Evolutionary conservation across 805 yeast species (phyloP), one percentile per base, ranked within the genome.

Genomic region (Cyberlindnera xishuangbannaensis): DNA sequence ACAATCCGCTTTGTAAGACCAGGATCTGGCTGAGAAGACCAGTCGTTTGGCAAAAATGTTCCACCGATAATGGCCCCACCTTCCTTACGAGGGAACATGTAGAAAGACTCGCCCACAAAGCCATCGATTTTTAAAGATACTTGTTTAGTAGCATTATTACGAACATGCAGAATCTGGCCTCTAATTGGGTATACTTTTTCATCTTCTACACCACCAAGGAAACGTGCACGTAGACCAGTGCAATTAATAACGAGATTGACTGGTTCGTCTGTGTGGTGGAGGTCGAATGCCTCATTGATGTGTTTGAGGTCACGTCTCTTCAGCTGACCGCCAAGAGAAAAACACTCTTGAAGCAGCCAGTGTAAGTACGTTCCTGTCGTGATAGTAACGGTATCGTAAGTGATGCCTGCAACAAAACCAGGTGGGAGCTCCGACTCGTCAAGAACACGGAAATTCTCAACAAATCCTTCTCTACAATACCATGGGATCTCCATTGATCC

Each of bases 21-120:
- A 3, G 51, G 47, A 42, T 76, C 78, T 26, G 61, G 58, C 4
- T 44, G 47, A 0, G 52, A 40, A 6, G 55, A 48, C 56, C 61
- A 62, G 18, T 59, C 50, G 25, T 55, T 45, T 11, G 48, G 41
- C 10, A 43, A 31, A 34, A 51, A 52, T 12, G 60, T 46, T 9
- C 86, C 87, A 3, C 86, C 87, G 36, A 79, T 65, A 25, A 79
- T 73, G 21, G 73, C 63, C 28, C 83, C 83, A n/a, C 86, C 85
- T 56, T 79, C 86, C 40, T 71, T 73, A 36, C 86, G 57, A n/a
- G 86, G 86, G 65, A 79, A 72, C 22, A 74, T 59, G 48, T 79
- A 78, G 18, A 78, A 56, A 30, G 59, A 49, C 43, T 80, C 86
- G 25, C 56, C 50, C 1, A 51, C 53, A 30, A 43, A 47, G 1